Conservation (phyloP, 2,329 filamentous ascomycete genomes). For the Pseudogymnoascus verrucosus region DNA sequence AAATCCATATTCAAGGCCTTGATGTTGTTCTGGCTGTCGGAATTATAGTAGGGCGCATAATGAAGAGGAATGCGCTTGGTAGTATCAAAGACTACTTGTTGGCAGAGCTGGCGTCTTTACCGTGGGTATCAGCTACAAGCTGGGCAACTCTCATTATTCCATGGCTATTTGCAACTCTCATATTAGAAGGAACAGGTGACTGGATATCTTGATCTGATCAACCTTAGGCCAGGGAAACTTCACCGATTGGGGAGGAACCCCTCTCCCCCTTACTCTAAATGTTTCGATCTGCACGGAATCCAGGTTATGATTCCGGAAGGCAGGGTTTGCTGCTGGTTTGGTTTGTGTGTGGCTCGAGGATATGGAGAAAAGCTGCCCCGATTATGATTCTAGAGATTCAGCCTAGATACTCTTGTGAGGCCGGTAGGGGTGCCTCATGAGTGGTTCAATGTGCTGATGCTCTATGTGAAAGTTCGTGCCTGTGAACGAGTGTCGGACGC, state of each 20-base stretch:
- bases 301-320: not conserved
- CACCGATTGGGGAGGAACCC: not conserved
- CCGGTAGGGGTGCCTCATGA: not conserved
- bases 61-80: not conserved
- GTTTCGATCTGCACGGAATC: not conserved
- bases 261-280: not conserved
- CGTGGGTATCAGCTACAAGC: not conserved
- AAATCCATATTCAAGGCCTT: not conserved
- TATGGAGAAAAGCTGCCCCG: not conserved
- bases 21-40: not conserved
- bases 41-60: conserved; percentile 6
- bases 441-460: not conserved
- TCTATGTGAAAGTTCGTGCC: not conserved
- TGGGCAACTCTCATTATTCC: not conserved
- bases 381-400: not conserved
- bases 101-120: not conserved
- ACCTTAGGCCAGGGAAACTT: not conserved
- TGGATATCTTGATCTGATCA: not conserved
- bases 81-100: not conserved
- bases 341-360: not conserved
- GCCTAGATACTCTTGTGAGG: not conserved
- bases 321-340: not conserved
- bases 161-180: not conserved
- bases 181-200: not conserved
- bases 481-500: not conserved